Percentiles rank a stretch among this genome's conserved stretches.
Evolutionary conservation across 352 stramenopile species (phyloP).

Genomic region (Phytopythium sindhum): DNA sequence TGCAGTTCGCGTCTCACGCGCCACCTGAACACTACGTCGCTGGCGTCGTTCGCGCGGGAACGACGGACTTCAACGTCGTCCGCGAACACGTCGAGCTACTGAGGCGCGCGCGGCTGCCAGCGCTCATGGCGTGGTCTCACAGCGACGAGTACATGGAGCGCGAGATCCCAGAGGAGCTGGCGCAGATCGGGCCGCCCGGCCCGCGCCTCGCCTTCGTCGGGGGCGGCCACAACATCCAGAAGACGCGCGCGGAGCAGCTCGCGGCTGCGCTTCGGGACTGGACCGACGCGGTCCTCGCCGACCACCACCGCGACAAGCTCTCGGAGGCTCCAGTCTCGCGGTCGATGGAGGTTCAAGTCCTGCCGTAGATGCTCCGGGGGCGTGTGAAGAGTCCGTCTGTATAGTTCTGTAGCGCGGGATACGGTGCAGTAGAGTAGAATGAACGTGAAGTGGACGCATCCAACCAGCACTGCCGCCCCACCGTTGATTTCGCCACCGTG

Average conservation of each 20-base stretch:
- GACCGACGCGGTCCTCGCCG: slow-evolving; percentile 17
- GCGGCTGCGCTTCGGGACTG: slow-evolving; percentile 19
- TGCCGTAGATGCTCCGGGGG: not conserved
- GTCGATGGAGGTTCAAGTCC: not conserved
- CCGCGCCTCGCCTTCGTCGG: slow-evolving; percentile 33
- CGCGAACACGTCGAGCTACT: slow-evolving; percentile 26
- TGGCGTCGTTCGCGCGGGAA: slow-evolving; percentile 35
- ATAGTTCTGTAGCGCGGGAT: too few species aligned
- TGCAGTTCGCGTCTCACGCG: slow-evolving; percentile 22
- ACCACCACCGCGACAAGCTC: not conserved
- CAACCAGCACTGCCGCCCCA: too few species aligned
- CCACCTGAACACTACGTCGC: slow-evolving; percentile 34
- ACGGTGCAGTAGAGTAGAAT: not conserved
- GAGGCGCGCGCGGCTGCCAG: slow-evolving; percentile 14
- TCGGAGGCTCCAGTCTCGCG: not conserved
- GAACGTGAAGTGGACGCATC: too few species aligned
- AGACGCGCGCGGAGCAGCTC: slow-evolving; percentile 38
- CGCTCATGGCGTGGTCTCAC: slow-evolving; percentile 40
- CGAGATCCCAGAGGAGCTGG: slow-evolving; percentile 34
- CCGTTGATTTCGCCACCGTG: too few species aligned
- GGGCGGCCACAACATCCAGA: slow-evolving; percentile 61
- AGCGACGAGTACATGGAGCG: slow-evolving; percentile 51
- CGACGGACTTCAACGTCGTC: slow-evolving; percentile 39
- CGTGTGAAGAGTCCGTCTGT: too few species aligned
- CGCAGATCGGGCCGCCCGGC: slow-evolving; percentile 21